Percentiles rank a stretch among this genome's conserved stretches.
phyloP scores from a whole-genome alignment of 257 asterid species.

The Solanum peruvianum region DNA sequence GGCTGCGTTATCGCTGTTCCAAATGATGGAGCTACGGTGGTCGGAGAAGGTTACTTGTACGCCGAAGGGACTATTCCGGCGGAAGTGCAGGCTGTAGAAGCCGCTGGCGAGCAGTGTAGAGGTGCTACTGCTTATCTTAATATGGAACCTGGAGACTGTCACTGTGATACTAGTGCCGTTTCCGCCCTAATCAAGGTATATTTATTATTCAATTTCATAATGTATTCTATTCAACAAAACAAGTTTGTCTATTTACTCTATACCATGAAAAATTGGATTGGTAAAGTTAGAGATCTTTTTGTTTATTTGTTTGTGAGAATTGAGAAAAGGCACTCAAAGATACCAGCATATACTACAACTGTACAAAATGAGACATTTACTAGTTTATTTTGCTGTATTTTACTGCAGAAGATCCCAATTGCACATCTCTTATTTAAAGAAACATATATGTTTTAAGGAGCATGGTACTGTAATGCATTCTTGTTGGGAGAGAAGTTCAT shows the following conservation, averaged over 20 bases:
- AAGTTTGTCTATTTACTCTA: neutral
- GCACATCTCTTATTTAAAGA: neutral
- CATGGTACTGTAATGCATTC: neutral
- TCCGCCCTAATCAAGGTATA: slow-evolving; percentile 65
- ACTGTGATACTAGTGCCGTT: slow-evolving; percentile 47
- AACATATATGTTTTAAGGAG: neutral
- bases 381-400: neutral
- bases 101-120: slow-evolving; percentile 52
- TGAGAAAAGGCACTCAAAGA: neutral
- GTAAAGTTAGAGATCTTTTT: neutral
- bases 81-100: slow-evolving; percentile 75
- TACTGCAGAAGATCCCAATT: neutral
- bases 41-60: slow-evolving; percentile 80
- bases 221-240: too few species aligned
- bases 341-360: neutral
- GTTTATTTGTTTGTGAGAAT: neutral
- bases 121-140: slow-evolving; percentile 93
- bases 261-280: neutral
- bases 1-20: slow-evolving; percentile 65
- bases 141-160: slow-evolving; percentile 85
- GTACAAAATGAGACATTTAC: too few species aligned
- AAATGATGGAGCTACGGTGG: slow-evolving; percentile 20
- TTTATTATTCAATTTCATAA: neutral
- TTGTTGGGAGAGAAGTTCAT: neutral
- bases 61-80: slow-evolving; percentile 89